Evolutionary conservation across 805 yeast genomes (phyloP), one percentile per base, ranked within the genome.

Genomic region (Candida berthetii): DNA sequence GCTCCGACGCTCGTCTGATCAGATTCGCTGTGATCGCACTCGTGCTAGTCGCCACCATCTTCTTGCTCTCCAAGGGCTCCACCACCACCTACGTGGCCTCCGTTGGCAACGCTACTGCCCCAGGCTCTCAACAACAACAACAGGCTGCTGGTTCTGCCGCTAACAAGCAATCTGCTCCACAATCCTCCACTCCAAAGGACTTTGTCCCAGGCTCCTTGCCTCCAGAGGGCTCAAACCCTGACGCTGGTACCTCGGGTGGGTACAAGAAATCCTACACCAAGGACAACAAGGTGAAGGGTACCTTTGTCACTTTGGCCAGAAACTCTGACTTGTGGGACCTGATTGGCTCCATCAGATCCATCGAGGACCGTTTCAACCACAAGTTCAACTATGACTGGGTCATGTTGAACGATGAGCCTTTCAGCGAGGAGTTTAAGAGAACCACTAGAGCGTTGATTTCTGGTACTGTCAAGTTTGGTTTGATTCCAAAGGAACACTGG

Each of bases 361-460:
- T 90, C 41, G 97, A 91, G 65, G 97, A 89, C 61, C 72, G 96
- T 48, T 91, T 93, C 72, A 91, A 91, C 69, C 60, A 66, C 15
- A 73, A 85, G 38, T 90, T 66, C 66, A 73, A 85, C 48, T 91
- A 91, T 58, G 97, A 95, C 53, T 91, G 98, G 97, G 93, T 89
- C 22, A 93, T 91, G 62, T 71, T 91, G 53, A 91, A 91, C 62
- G 96, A 91, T 60, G 88, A 81, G 43, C 82, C 74, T 37, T 93
- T 91, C 65, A 71, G 78, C 39, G 89, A 86, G 3, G 93, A 87
- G 53, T 91, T 93, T 63, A 86, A 78, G 53, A 64, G 65, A 22
- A 73, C 77, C 24, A 85, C 95, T 13, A 48, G 75, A 2, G 73
- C 84, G 11, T 64, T 88, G 55, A 79, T 81, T 14, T 79, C 90